Evolutionary conservation across 2,329 filamentous ascomycete species (phyloP).

Genomic region (Aureobasidium musti): DNA sequence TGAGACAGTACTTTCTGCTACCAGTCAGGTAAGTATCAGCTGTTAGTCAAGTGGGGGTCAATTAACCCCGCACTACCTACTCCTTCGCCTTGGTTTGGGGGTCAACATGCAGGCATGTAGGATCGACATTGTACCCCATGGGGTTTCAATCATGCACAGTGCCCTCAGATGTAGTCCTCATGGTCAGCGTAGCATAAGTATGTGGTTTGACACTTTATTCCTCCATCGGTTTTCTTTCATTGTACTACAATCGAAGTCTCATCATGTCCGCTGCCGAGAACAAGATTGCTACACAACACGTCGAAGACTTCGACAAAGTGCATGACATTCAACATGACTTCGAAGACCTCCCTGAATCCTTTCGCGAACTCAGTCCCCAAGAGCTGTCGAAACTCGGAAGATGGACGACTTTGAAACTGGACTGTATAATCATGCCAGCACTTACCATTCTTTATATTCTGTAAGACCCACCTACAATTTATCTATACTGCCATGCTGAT

Average conservation of each 20-base stretch:
- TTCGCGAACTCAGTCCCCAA: conserved; percentile 1
- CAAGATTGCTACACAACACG: conserved; percentile 15
- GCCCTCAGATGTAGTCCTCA: neutral
- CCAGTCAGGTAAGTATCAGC: neutral
- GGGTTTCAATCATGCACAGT: conserved; percentile 2
- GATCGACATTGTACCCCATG: conserved; percentile 10
- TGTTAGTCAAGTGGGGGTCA: neutral
- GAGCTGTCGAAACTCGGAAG: conserved; percentile 6
- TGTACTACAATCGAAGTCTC: neutral
- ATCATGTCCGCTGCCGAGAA: conserved; percentile 16
- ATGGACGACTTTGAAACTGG: conserved; percentile 20
- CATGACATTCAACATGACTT: neutral
- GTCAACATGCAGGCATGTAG: neutral
- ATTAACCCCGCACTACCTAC: neutral
- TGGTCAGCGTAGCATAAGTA: neutral
- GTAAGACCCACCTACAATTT: neutral
- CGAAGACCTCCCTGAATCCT: conserved; percentile 17
- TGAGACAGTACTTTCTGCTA: neutral
- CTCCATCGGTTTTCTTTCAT: neutral
- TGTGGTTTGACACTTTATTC: neutral
- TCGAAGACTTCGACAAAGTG: conserved; percentile 11
- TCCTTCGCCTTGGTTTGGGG: conserved; percentile 2
- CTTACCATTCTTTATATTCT: conserved; percentile 21
- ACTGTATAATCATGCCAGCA: conserved; percentile 18
- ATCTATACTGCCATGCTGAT: neutral